phyloP scores from a whole-genome alignment of 805 yeast species.

The Candida dajiaensis region DNA sequence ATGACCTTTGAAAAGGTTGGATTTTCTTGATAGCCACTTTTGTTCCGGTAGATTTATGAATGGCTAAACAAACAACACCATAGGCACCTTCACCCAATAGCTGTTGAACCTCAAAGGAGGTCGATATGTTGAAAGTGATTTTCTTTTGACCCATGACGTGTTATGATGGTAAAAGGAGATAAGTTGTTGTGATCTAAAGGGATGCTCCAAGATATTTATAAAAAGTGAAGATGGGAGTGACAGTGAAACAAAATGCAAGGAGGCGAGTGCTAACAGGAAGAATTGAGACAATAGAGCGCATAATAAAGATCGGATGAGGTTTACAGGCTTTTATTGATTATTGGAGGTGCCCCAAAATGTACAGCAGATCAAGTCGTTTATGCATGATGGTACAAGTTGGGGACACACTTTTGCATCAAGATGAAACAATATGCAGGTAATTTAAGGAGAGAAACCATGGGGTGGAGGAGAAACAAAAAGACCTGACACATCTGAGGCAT shows the following conservation, averaged over 20 bases:
- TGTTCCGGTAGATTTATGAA: conserved; percentile 79
- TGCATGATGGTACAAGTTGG: background rate
- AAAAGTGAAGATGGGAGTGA: background rate
- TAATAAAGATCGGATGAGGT: background rate
- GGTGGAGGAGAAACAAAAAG: background rate
- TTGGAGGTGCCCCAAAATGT: background rate
- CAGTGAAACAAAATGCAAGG: background rate
- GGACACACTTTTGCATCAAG: background rate
- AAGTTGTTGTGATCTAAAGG: background rate
- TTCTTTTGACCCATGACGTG: conserved; percentile 26
- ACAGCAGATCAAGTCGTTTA: background rate
- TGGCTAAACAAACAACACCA: conserved; percentile 88
- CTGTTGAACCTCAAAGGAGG: conserved; percentile 78
- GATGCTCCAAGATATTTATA: background rate
- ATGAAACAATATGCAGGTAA: background rate
- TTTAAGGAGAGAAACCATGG: background rate
- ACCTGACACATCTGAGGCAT: background rate
- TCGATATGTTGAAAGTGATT: conserved; percentile 73
- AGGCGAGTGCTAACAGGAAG: no score
- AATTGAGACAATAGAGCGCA: no score
- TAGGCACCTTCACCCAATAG: conserved; percentile 96
- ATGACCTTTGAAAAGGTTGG: conserved; percentile 82
- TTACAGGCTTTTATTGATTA: background rate
- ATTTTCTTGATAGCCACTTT: conserved; percentile 95
- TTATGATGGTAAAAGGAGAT: background rate